Percentiles rank a stretch among this genome's conserved stretches.
phyloP scores from a whole-genome alignment of 495 filamentous ascomycete genomes.

The Neurospora sp. region DNA sequence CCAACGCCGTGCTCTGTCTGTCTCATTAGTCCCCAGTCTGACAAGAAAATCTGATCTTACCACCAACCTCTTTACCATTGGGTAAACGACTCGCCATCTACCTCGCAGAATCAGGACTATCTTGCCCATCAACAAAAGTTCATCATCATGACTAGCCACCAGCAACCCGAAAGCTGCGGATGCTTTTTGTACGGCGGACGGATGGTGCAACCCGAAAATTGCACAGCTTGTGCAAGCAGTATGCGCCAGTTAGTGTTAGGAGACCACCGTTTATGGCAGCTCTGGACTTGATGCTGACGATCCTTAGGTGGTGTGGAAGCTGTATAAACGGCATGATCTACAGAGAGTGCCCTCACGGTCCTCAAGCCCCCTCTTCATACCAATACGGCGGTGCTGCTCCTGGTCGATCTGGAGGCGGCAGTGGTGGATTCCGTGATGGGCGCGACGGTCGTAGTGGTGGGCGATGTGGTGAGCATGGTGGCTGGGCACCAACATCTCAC shows the following conservation, averaged over 20 bases:
- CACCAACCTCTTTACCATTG: background rate
- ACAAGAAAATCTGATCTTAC: background rate
- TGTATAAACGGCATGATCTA: background rate
- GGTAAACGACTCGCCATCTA: background rate
- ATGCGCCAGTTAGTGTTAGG: background rate
- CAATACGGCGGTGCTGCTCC: background rate
- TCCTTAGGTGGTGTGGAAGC: background rate
- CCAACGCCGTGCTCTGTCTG: background rate
- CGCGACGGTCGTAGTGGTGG: background rate
- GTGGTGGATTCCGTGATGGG: background rate
- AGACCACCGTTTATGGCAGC: background rate
- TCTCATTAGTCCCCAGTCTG: background rate
- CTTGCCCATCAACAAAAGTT: background rate
- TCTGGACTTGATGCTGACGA: background rate
- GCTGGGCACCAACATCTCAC: background rate
- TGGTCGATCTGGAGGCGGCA: background rate
- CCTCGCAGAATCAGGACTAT: background rate
- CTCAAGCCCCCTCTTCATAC: background rate
- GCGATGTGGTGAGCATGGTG: background rate
- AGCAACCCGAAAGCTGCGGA: background rate
- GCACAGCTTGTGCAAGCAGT: background rate
- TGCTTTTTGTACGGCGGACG: background rate
- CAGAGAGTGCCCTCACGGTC: background rate
- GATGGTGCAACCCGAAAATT: background rate
- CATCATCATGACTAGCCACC: background rate